Conservation (phyloP, 208 protist species). For the Acanthamoeba healyi region DNA sequence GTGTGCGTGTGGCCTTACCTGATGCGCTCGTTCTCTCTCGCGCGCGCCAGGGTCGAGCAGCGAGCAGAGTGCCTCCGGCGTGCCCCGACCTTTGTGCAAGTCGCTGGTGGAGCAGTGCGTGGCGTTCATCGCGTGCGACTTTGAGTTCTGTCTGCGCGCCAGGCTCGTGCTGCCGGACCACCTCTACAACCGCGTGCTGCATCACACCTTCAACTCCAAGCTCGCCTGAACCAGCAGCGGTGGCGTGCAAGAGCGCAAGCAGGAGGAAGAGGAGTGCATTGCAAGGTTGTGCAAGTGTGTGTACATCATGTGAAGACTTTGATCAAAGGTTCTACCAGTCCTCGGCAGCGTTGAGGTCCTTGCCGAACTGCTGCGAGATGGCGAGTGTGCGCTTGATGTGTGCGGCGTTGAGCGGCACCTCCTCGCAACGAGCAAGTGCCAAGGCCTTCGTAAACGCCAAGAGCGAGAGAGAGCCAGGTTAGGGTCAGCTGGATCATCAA, state of each 20-base stretch:
- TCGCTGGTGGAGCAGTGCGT: not conserved
- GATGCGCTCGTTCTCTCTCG: too few relatives aligned
- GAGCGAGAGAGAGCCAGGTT: too few relatives aligned
- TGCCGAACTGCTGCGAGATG: conserved; percentile 65
- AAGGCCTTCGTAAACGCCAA: too few relatives aligned
- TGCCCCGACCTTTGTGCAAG: too few relatives aligned
- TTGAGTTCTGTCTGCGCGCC: not conserved
- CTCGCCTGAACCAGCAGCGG: not conserved
- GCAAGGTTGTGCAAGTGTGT: too few relatives aligned
- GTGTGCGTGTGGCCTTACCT: too few relatives aligned
- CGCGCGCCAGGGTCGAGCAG: too few relatives aligned
- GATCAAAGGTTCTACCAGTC: not conserved
- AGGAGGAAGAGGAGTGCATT: too few relatives aligned
- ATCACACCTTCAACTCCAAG: not conserved
- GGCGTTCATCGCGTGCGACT: not conserved
- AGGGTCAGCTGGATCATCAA: too few relatives aligned
- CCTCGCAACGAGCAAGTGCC: conserved; percentile 23
- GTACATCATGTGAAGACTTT: too few relatives aligned
- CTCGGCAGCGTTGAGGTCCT: not conserved
- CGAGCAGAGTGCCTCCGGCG: too few relatives aligned
- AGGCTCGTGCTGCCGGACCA: not conserved
- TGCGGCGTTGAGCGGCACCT: not conserved
- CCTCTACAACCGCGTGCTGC: not conserved
- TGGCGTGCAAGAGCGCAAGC: too few relatives aligned
- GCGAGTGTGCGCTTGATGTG: conserved; percentile 34